These are phyloP conservation scores for Sistotremastrum niveocremeum DNA, from an alignment of 768 basidiomycete species.

Conservation along the genomic window DNA sequence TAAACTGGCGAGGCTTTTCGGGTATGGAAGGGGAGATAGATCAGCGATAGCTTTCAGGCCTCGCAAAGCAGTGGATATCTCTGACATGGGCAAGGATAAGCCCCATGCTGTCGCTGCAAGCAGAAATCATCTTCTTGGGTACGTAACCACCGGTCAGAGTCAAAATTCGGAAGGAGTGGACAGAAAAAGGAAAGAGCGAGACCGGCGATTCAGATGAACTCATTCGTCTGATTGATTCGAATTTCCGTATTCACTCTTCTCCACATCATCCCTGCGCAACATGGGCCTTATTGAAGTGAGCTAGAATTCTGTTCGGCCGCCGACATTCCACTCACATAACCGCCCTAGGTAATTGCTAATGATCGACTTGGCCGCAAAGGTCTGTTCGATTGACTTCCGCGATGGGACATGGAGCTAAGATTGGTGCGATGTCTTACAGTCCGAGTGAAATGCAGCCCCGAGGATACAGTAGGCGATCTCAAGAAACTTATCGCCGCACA, in stretches of 20 bases:
- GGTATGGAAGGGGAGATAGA: no score
- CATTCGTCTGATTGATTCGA: no score
- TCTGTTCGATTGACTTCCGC: slow-evolving; percentile 17
- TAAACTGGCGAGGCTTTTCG: no score
- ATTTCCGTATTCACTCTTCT: background rate
- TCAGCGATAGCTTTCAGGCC: no score
- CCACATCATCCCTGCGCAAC: background rate
- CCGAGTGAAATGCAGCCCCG: slow-evolving; percentile 87
- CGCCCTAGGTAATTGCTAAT: slow-evolving; percentile 69
- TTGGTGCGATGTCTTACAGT: slow-evolving; percentile 31
- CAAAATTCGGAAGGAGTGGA: no score
- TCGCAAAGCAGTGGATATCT: no score
- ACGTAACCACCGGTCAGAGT: no score
- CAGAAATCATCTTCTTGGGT: no score
- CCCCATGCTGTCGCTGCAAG: no score
- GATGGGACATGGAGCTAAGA: background rate
- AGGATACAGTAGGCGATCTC: slow-evolving; percentile 94
- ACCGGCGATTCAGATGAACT: no score
- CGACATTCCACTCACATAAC: slow-evolving; percentile 3
- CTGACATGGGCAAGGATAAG: no score
- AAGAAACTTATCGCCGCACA: slow-evolving; percentile 97
- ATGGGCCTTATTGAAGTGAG: slow-evolving; percentile 23
- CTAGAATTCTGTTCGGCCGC: background rate
- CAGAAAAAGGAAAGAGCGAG: no score
- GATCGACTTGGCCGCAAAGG: slow-evolving; percentile 93